phyloP scores from a whole-genome alignment of 2,329 filamentous ascomycete species.

The Aspergillus ibericus region DNA sequence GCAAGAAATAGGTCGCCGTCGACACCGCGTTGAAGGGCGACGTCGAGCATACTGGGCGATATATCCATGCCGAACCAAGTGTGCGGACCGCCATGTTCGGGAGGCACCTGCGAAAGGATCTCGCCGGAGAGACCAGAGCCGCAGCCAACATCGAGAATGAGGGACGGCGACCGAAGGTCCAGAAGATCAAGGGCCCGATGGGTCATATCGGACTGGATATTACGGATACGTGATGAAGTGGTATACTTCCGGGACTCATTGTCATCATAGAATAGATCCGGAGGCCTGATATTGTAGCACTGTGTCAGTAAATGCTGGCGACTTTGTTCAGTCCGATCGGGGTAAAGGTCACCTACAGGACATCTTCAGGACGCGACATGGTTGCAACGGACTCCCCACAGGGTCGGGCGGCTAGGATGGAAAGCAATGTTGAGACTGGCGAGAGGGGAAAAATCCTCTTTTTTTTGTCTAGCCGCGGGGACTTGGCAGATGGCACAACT shows the following conservation, averaged over 20 bases:
- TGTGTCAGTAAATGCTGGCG: conserved; percentile 11
- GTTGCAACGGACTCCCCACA: conserved; percentile 36
- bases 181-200: conserved; percentile 89
- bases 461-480: neutral
- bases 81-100: conserved; percentile 78
- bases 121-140: conserved; percentile 92
- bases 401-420: neutral
- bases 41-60: conserved; percentile 91
- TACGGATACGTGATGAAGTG: conserved; percentile 90
- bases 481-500: neutral
- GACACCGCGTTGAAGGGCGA: conserved; percentile 86
- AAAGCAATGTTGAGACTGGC: neutral
- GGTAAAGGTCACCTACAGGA: conserved; percentile 59
- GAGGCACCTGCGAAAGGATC: conserved; percentile 73
- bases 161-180: conserved; percentile 71
- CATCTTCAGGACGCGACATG: conserved; percentile 98
- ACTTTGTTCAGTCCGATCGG: neutral
- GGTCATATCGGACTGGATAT: conserved; percentile 94
- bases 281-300: conserved; percentile 61
- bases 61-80: conserved; percentile 98
- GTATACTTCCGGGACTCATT: conserved; percentile 96
- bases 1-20: conserved; percentile 92
- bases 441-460: neutral
- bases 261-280: conserved; percentile 97
- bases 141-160: conserved; percentile 96